Evolutionary conservation across 345 rosid genomes (phyloP).

Genomic region (Salix udensis): DNA sequence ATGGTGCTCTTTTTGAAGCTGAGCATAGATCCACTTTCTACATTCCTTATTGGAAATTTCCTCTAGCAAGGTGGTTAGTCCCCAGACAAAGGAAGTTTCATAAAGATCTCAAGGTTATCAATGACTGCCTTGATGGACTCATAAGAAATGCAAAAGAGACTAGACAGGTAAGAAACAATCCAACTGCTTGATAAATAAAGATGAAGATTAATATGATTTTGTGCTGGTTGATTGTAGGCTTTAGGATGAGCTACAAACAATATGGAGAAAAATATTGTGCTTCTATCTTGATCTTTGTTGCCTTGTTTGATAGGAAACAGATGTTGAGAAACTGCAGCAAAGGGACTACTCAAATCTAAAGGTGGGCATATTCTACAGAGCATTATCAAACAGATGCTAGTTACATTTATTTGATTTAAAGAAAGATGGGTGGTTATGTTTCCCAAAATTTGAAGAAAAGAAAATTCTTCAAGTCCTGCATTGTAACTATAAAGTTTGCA

Average conservation of each 20-base stretch:
- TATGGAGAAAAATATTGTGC: not conserved
- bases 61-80: conserved; percentile 83
- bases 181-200: not conserved
- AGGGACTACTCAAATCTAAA: conserved; percentile 77
- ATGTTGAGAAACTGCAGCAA: conserved; percentile 83
- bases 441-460: no score
- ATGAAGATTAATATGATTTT: not conserved
- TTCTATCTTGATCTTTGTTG: conserved; percentile 15
- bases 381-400: not conserved
- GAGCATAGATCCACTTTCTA: conserved; percentile 96
- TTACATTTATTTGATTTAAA: not conserved
- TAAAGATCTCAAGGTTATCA: conserved; percentile 76
- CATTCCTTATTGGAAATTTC: conserved; percentile 91
- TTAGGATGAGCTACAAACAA: not conserved
- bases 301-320: conserved; percentile 61
- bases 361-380: conserved; percentile 31
- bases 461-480: conserved; percentile 4
- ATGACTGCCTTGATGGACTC: conserved; percentile 90
- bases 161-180: conserved; percentile 52
- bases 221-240: no score
- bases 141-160: conserved; percentile 91
- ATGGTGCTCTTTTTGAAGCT: conserved; percentile 96
- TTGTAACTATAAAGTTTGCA: conserved; percentile 34
- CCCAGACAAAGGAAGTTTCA: conserved; percentile 88
- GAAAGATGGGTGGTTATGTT: no score